phyloP scores from a whole-genome alignment of 805 yeast genomes.

The Ogataea kodamae region DNA sequence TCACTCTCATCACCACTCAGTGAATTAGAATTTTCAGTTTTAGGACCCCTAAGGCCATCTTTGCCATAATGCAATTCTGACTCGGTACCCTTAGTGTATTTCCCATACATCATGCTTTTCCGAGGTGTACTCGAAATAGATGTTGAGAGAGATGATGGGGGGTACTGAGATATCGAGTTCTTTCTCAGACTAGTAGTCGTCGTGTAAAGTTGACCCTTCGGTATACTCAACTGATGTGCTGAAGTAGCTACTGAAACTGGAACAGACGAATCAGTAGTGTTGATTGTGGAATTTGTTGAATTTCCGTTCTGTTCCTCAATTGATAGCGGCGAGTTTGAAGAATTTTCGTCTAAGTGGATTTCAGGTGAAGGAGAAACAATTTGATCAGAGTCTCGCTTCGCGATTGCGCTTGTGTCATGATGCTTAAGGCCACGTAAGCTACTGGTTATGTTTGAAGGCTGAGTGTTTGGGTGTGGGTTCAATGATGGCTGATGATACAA shows the following conservation, averaged over 20 bases:
- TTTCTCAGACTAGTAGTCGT: constrained; percentile 36
- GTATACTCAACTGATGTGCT: not conserved
- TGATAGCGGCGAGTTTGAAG: constrained; percentile 17
- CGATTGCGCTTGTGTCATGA: not conserved
- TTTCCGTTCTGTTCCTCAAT: constrained; percentile 21
- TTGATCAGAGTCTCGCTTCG: constrained; percentile 1
- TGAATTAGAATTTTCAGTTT: constrained; percentile 14
- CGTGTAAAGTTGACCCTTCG: constrained; percentile 15
- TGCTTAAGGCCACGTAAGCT: constrained; percentile 1
- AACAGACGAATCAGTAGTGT: constrained; percentile 7
- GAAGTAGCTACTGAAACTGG: constrained; percentile 1
- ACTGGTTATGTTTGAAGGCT: constrained; percentile 2
- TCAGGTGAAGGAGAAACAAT: constrained; percentile 18
- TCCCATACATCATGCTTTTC: constrained; percentile 12
- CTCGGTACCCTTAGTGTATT: constrained; percentile 3
- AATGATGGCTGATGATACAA: constrained; percentile 12
- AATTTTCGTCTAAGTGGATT: constrained; percentile 9
- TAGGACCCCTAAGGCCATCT: constrained; percentile 20
- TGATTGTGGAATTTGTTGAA: constrained; percentile 16
- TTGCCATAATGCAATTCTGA: constrained; percentile 6
- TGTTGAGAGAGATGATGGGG: constrained; percentile 35
- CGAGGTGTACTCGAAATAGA: constrained; percentile 18
- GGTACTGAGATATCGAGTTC: constrained; percentile 43
- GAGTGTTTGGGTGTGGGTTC: constrained; percentile 3
- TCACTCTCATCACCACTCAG: constrained; percentile 22